Evolutionary conservation across 345 rosid species (phyloP), one percentile per base, ranked within the genome.

Genomic region (Salix koriyanagi): DNA sequence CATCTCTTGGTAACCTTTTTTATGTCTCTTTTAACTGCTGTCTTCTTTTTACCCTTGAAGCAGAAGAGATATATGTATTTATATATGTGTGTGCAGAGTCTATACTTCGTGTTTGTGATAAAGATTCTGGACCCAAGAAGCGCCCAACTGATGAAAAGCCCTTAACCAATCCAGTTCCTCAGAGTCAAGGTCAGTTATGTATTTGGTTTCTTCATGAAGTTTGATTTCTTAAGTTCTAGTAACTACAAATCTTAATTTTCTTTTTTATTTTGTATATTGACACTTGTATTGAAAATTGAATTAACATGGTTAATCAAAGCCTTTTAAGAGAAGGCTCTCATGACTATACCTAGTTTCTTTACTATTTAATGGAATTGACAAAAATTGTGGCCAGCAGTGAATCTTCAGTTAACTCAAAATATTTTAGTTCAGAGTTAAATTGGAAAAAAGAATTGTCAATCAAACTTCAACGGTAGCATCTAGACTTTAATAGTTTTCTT

Each of bases 181-280:
- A 66, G 84, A 94, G 95, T 84, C 91, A 88, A 83, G 87, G 92
- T 89, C 4, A 56, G 26, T n/a, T 56, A 25, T 21, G 23, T 56
- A 56, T 56, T n/a, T 56, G 61, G 26, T 56, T 56, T 56, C 26
- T n/a, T n/a, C n/a, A 23, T 23, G 8, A 56, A 56, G 61, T 3
- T 56, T n/a, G 61, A 56, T 56, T 4, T 9, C 3, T 56, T 56
- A 56, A 39, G 42, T 56, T 2, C 8, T 9, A 5, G 60, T 54
- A 5, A 7, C 60, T 21, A 54, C 11, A 54, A 21, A 54, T 6
- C 2, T 19, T 54, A 19, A 1, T 54, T 21, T 56, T 56, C 13
- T 56, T 2, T 21, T 56, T 56, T 8, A 56, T 56, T 7, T 4
- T 7, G n/a, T 56, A 21, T 9, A 21, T 11, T 44, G 25, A 8